phyloP scores from a whole-genome alignment of 345 rosid genomes.

The Camelina sativa region DNA sequence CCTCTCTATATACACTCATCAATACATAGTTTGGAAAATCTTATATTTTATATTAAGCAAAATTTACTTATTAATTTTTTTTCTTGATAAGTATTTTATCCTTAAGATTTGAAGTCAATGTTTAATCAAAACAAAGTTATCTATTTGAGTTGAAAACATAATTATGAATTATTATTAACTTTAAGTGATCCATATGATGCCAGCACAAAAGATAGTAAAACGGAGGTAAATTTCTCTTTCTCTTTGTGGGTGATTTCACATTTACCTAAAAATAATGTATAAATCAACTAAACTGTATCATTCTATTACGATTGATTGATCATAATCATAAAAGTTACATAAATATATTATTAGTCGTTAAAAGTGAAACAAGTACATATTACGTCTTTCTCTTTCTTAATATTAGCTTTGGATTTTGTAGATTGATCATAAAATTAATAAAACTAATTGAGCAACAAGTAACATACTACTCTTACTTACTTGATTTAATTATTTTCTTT shows the following conservation, averaged over 20 bases:
- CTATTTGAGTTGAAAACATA: neutral
- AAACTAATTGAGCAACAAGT: too few species aligned
- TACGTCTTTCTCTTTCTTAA: too few species aligned
- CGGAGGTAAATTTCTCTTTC: neutral
- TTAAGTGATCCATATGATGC: slow-evolving; percentile 24
- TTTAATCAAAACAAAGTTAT: neutral
- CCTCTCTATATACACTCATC: slow-evolving; percentile 1
- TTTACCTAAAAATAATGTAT: neutral
- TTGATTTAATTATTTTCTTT: too few species aligned
- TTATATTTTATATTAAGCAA: neutral
- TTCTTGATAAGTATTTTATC: neutral
- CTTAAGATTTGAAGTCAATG: slow-evolving; percentile 2
- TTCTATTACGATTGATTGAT: neutral
- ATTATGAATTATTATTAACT: neutral
- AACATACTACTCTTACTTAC: too few species aligned
- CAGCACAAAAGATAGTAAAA: slow-evolving; percentile 13
- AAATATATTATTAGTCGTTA: neutral
- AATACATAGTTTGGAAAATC: neutral
- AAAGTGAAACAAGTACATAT: neutral
- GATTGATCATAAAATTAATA: too few species aligned
- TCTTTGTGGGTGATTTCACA: neutral
- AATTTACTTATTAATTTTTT: neutral
- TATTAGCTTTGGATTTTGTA: too few species aligned
- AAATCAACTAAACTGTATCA: neutral
- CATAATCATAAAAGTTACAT: neutral